These are phyloP conservation scores for Cinnamomum micranthum DNA, from an alignment of 164 flowering plant species.

Conservation along the genomic window DNA sequence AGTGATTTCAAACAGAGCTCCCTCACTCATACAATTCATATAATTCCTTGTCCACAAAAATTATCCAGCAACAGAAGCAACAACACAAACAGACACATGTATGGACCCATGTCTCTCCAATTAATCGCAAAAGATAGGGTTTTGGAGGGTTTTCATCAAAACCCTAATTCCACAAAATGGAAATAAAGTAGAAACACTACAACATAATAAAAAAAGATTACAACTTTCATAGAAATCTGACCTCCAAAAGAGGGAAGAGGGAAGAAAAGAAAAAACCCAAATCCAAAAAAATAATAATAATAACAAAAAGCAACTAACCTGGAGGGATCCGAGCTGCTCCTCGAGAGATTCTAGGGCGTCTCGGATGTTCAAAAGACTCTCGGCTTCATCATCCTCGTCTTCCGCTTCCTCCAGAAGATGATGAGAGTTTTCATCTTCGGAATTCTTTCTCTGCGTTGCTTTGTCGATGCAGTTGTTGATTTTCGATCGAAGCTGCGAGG, in stretches of 20 bases:
- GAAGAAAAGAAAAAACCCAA: background rate
- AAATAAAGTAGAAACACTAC: background rate
- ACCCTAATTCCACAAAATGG: background rate
- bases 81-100: background rate
- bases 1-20: background rate
- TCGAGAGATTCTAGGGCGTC: conserved; percentile 84
- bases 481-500: conserved; percentile 69
- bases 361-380: conserved; percentile 56
- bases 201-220: background rate
- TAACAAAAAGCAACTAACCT: conserved; percentile 33
- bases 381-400: conserved; percentile 45
- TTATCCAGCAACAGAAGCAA: background rate
- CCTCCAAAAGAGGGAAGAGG: background rate
- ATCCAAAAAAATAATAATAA: background rate
- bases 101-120: background rate
- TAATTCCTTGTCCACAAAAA: background rate
- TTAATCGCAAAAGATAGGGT: background rate
- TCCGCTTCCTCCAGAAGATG: conserved; percentile 12
- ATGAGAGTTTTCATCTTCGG: conserved; percentile 14
- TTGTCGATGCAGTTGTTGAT: conserved; percentile 57
- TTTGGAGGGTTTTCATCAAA: background rate
- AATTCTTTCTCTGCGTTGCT: conserved; percentile 16
- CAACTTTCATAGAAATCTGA: background rate
- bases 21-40: background rate
- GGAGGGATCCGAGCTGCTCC: conserved; percentile 68